Conservation (phyloP, 1,284 basidiomycete species). For the Cystobasidium slooffiae region DNA sequence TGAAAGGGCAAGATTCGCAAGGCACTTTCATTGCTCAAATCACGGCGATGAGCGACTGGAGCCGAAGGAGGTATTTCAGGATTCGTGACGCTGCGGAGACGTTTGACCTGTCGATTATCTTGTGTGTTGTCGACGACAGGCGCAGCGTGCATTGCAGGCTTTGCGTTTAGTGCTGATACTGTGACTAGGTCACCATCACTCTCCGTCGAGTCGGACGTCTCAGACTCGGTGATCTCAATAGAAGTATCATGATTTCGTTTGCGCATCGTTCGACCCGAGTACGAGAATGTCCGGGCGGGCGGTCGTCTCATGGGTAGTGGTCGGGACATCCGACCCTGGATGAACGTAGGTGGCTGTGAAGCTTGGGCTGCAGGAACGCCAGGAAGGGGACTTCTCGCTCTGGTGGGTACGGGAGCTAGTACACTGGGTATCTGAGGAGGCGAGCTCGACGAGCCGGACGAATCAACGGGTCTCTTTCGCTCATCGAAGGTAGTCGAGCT, state of each 20-base stretch:
- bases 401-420: background rate
- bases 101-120: background rate
- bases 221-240: background rate
- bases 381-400: background rate
- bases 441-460: background rate
- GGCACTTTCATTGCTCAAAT: background rate
- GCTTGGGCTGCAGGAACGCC: slow-evolving; percentile 3
- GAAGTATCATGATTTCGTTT: background rate
- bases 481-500: background rate
- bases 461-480: background rate
- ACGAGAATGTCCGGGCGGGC: background rate
- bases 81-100: background rate
- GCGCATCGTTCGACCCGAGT: background rate
- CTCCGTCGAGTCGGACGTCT: background rate
- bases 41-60: background rate
- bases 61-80: background rate
- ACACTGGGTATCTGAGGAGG: slow-evolving; percentile 6
- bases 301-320: slow-evolving; percentile 9
- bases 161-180: background rate
- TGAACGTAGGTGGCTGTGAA: background rate
- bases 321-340: background rate
- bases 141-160: background rate
- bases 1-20: slow-evolving; percentile 29
- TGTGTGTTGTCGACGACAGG: background rate
- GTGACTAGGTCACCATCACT: background rate